These are phyloP conservation scores for Laburnicola sp. DNA, from an alignment of 2,329 filamentous ascomycete species.

Conservation along the genomic window DNA sequence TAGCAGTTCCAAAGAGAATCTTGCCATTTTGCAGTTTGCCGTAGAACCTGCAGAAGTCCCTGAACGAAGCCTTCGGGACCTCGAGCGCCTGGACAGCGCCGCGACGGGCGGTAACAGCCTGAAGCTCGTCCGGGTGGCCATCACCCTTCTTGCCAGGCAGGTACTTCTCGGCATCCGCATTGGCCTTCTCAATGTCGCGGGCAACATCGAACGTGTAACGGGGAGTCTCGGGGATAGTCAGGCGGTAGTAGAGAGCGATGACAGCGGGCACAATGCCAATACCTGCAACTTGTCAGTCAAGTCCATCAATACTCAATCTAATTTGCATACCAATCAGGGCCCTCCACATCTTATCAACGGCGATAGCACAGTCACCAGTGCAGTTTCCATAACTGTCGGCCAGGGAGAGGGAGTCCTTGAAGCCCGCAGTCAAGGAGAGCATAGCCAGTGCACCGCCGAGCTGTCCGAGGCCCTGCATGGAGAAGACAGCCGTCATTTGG, in stretches of 20 bases:
- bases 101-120: slow-evolving; percentile 61
- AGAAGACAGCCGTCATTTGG: slow-evolving; percentile 49
- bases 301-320: slow-evolving; percentile 71
- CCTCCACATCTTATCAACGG: slow-evolving; percentile 49
- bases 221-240: slow-evolving; percentile 49
- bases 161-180: slow-evolving; percentile 75
- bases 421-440: slow-evolving; percentile 35
- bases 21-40: slow-evolving; percentile 70
- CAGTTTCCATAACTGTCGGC: slow-evolving; percentile 29
- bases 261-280: slow-evolving; percentile 47
- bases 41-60: slow-evolving; percentile 74
- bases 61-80: slow-evolving; percentile 70
- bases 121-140: slow-evolving; percentile 67
- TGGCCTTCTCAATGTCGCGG: slow-evolving; percentile 54
- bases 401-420: slow-evolving; percentile 32
- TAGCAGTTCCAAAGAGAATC: slow-evolving; percentile 75
- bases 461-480: slow-evolving; percentile 50
- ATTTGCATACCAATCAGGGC: slow-evolving; percentile 53
- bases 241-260: slow-evolving; percentile 48
- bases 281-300: slow-evolving; percentile 64
- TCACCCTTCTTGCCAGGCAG: slow-evolving; percentile 64
- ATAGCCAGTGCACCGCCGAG: slow-evolving; percentile 44
- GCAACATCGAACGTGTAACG: slow-evolving; percentile 50
- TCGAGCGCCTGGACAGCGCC: slow-evolving; percentile 60
- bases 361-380: slow-evolving; percentile 34